A percentile compares a stretch with the other conserved stretches of the same genome.
Conservation (phyloP, 495 filamentous ascomycete genomes). For the Penicillium steckii region DNA sequence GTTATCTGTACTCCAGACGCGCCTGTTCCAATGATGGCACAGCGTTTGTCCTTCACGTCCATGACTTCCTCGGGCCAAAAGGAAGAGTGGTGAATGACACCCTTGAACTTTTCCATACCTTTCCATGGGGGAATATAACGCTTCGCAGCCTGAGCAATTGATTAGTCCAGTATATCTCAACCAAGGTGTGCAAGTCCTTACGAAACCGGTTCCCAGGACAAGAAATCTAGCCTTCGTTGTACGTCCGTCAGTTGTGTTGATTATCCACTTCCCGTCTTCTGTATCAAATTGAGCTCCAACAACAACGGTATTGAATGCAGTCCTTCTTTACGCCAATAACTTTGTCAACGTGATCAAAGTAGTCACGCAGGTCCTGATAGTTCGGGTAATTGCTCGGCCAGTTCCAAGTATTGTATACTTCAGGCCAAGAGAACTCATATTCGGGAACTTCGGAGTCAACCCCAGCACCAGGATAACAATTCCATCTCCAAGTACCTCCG, state of each 20-base stretch:
- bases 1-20: conserved; percentile 57
- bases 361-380: conserved; percentile 47
- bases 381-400: conserved; percentile 53
- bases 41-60: conserved; percentile 47
- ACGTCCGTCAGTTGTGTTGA: conserved; percentile 47
- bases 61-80: conserved; percentile 56
- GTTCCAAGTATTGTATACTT: conserved; percentile 53
- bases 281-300: conserved; percentile 45
- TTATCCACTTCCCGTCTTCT: conserved; percentile 39
- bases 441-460: conserved; percentile 51
- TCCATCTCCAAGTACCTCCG: conserved; percentile 54
- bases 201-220: conserved; percentile 40
- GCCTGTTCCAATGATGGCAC: conserved; percentile 60
- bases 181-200: not conserved
- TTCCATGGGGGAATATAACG: conserved; percentile 45
- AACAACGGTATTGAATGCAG: conserved; percentile 49
- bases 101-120: conserved; percentile 54
- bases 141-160: conserved; percentile 13
- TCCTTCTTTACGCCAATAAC: conserved; percentile 51
- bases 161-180: not conserved
- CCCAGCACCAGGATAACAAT: conserved; percentile 45
- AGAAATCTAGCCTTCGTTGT: conserved; percentile 45
- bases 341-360: conserved; percentile 57
- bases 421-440: conserved; percentile 52
- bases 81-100: conserved; percentile 54